Evolutionary conservation across 257 asterid genomes (phyloP), one percentile per base, ranked within the genome.

Genomic region (Plantago elongata): DNA sequence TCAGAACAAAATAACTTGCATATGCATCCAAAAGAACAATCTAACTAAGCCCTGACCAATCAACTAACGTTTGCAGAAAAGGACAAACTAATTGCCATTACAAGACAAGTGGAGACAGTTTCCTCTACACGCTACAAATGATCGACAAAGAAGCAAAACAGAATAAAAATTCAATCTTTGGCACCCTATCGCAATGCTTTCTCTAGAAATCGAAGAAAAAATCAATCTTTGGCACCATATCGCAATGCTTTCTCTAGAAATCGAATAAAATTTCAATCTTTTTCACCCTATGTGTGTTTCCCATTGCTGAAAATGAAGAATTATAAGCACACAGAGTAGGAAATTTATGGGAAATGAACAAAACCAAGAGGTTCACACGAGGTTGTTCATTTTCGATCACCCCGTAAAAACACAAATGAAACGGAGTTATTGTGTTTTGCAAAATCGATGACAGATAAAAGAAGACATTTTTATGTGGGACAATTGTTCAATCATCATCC

Each of bases 291-390:
- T 52, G 37, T 52, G 57, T 18, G 18, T 51, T 74, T 79, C 16
- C 75, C 81, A 52, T 17, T 30, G 27, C 75, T 64, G 70, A 54
- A 74, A 78, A 67, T 67, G 62, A 69, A 76, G 66, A 73, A 76
- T 51, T 54, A 48, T 65, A 13, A 46, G 67, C 43, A 62, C 74
- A 71, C 72, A 63, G 70, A 56, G 69, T 57, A 61, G 40, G 54
- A 65, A 54, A 11, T 54, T 57, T 46, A 59, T 61, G 74, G 77
- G 85, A 74, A 81, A 69, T 64, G 74, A 51, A 65, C 56, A 2
- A 69, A 49, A 48, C 71, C 63, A 57, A 70, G 40, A 34, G 61
- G 66, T 60, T 65, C 46, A 64, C 63, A 30, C 61, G 65, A 18
- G 16, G 34, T 45, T 62, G 47, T 29, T 51, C 61, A 12, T 30